Conservation (phyloP, 768 basidiomycete genomes). For the Coprinellus micaceus region DNA sequence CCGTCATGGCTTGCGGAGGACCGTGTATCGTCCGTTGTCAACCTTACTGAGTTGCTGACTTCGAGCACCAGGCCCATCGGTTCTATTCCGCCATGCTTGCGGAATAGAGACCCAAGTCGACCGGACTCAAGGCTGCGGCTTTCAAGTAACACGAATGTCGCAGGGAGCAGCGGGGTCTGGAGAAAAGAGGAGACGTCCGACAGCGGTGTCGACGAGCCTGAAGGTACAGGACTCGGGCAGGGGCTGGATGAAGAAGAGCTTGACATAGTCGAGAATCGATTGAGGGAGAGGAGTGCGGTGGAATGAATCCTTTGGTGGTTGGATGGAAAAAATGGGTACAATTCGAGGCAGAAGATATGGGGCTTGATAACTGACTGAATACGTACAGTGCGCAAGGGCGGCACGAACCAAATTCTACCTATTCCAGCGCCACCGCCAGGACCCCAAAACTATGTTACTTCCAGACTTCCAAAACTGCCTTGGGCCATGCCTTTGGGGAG, state of each 20-base stretch:
- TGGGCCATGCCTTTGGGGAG: not conserved
- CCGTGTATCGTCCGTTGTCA: conserved; percentile 9
- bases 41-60: conserved; percentile 17
- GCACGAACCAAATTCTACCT: not conserved
- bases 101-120: conserved; percentile 27
- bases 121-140: conserved; percentile 13
- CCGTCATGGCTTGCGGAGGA: not conserved
- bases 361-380: not conserved
- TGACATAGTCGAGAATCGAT: conserved; percentile 8
- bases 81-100: conserved; percentile 24
- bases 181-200: conserved; percentile 18
- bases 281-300: not conserved
- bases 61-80: conserved; percentile 27
- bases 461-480: not conserved
- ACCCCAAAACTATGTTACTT: not conserved
- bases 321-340: not conserved
- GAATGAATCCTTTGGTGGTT: not conserved
- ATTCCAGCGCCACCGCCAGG: not conserved
- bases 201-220: conserved; percentile 34
- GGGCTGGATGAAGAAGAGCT: conserved; percentile 32
- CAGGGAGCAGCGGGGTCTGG: conserved; percentile 19
- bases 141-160: conserved; percentile 13
- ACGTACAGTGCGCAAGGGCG: not conserved
- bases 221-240: conserved; percentile 28
- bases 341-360: not conserved